Base-by-base conservation (phyloP, 202 grass and related monocot species). In the Elaeis oleifera region DNA sequence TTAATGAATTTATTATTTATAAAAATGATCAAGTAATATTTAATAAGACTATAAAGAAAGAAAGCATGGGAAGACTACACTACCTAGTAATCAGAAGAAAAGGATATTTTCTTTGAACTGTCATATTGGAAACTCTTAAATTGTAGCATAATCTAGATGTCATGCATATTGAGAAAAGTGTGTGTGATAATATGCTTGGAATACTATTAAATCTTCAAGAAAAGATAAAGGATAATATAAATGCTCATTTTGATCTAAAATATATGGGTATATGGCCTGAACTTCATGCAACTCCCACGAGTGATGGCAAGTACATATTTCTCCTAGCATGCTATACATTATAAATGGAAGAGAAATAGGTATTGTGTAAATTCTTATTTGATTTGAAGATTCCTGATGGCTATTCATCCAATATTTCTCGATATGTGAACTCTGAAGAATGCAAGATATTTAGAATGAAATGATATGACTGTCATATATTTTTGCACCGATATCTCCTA, bases 81-180 rank as follows among this genome's bases (percentile, higher is more conserved):
- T 26, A 26, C 25, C 25, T 26, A 26, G 25, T 26, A 3, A 26
- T 26, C 3, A 3, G 2, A 26, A 26, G 25, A 4, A 26, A 26
- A 4, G 25, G 0, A 3, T 0, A 26, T 0, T n/a, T 58, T 59
- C 6, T 72, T 70, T 9, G 7, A 23, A 4, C 17, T 49, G 14
- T 32, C 54, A 9, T 26, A 50, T 51, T 60, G 56, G 15, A 9
- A 8, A 26, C 25, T 26, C 4, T 26, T 26, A 26, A 26, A 3
- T 26, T 26, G 25, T 0, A 14, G 27, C 23, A 60, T 25, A 60
- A 51, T 23, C 4, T 58, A 0, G 68, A 70, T 50, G 55, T 26
- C 3, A 59, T 61, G n/a, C 49, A 61, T 3, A 26, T 70, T 50
- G 50, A 73, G 3, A 63, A 73, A 7, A 63, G 63, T 25, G 8